Percentiles rank a stretch among this genome's conserved stretches.
phyloP scores from a whole-genome alignment of 306 rosid species.

The Lupinus albus region DNA sequence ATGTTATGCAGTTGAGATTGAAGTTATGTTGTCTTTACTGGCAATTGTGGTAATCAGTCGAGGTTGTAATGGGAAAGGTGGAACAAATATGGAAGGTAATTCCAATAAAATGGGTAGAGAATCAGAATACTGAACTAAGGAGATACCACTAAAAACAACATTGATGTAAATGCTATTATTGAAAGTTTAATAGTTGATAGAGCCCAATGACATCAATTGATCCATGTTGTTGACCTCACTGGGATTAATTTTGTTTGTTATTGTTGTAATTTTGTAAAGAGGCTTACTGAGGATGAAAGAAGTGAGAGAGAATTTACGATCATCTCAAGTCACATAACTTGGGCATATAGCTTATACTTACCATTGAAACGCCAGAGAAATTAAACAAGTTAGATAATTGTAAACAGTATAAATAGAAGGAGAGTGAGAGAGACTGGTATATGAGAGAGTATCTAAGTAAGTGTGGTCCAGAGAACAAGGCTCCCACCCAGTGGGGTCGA shows the following conservation, averaged over 20 bases:
- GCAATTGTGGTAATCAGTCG: not conserved
- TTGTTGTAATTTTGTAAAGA: not conserved
- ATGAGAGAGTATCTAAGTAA: too few species aligned
- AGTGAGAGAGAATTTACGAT: not conserved
- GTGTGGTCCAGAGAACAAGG: too few species aligned
- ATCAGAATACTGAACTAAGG: not conserved
- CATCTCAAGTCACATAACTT: not conserved
- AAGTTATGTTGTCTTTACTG: not conserved
- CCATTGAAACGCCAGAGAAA: not conserved
- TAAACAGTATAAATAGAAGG: too few species aligned
- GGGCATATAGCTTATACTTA: slow-evolving; percentile 16
- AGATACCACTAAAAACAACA: not conserved
- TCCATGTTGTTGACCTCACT: not conserved
- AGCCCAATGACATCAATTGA: not conserved
- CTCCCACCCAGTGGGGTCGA: too few species aligned
- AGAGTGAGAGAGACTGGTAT: too few species aligned
- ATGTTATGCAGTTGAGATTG: not conserved
- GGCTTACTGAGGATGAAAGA: not conserved
- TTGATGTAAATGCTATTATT: not conserved
- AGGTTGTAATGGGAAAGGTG: not conserved
- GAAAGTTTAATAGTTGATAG: slow-evolving; percentile 10
- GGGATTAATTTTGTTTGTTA: not conserved
- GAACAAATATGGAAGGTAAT: not conserved
- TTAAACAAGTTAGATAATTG: not conserved
- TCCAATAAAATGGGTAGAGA: not conserved